Evolutionary conservation across 345 rosid species (phyloP).

Genomic region (Clausena lansium): DNA sequence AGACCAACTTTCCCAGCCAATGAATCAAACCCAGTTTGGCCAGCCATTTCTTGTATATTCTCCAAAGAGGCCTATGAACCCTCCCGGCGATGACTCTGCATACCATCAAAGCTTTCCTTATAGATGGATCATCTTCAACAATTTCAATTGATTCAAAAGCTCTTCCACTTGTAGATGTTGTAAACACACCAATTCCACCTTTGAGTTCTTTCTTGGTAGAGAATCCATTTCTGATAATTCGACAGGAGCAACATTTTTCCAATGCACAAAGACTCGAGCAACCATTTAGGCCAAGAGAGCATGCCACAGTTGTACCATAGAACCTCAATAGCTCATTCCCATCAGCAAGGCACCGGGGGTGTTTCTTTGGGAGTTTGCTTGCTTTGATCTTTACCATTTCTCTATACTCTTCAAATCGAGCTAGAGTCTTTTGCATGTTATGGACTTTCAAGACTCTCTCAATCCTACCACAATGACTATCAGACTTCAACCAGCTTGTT

Average conservation of each 20-base stretch:
- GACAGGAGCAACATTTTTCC: constrained; percentile 78
- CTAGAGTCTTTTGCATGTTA: constrained; percentile 91
- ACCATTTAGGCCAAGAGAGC: constrained; percentile 84
- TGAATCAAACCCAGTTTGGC: constrained; percentile 90
- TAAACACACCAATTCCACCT: constrained; percentile 83
- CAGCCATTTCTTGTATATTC: constrained; percentile 75
- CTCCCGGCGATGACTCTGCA: constrained; percentile 97
- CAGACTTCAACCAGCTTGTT: constrained; percentile 88
- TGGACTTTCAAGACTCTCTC: constrained; percentile 93
- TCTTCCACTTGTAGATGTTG: constrained; percentile 92
- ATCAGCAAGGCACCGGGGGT: constrained; percentile 91
- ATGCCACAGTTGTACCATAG: constrained; percentile 79
- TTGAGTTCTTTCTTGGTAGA: constrained; percentile 74
- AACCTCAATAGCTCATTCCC: constrained; percentile 95
- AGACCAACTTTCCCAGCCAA: constrained; percentile 95
- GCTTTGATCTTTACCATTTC: constrained; percentile 86
- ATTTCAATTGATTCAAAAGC: constrained; percentile 68
- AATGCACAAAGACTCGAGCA: constrained; percentile 73
- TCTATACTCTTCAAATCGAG: constrained; percentile 88
- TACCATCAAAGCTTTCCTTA: constrained; percentile 84
- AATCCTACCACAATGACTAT: constrained; percentile 81
- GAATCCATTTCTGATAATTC: constrained; percentile 77
- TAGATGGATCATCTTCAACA: constrained; percentile 39
- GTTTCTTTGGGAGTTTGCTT: constrained; percentile 82
- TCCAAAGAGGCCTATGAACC: constrained; percentile 90